Conservation (phyloP, 805 yeast species). For the Cyberlindnera mrakii region DNA sequence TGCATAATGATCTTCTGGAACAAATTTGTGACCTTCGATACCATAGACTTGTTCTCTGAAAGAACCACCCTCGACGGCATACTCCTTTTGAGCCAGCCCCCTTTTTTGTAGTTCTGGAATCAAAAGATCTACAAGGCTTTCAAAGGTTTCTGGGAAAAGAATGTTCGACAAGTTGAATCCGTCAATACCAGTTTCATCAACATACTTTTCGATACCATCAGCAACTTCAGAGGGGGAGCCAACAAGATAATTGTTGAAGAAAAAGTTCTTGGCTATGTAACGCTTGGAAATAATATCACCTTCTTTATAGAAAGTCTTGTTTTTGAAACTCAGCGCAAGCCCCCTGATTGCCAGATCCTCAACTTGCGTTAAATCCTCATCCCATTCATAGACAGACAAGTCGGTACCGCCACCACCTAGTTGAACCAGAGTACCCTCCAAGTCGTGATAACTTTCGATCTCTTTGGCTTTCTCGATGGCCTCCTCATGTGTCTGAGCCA, state of each 20-base stretch:
- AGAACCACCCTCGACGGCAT: slow-evolving; percentile 27
- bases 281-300: slow-evolving; percentile 26
- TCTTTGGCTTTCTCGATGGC: slow-evolving; percentile 33
- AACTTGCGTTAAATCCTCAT: slow-evolving; percentile 33
- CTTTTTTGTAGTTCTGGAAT: slow-evolving; percentile 30
- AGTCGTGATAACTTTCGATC: slow-evolving; percentile 28
- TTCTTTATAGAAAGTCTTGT: slow-evolving; percentile 16
- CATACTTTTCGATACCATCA: slow-evolving; percentile 35
- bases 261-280: slow-evolving; percentile 23
- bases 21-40: slow-evolving; percentile 19
- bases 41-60: slow-evolving; percentile 31
- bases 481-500: slow-evolving; percentile 35
- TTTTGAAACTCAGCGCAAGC: slow-evolving; percentile 24
- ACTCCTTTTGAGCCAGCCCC: slow-evolving; percentile 30
- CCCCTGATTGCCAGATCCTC: slow-evolving; percentile 30
- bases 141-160: slow-evolving; percentile 35
- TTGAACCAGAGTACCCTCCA: slow-evolving; percentile 37
- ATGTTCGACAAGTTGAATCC: slow-evolving; percentile 39
- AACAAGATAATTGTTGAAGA: slow-evolving; percentile 17
- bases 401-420: slow-evolving; percentile 43
- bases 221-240: slow-evolving; percentile 38
- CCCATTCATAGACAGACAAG: slow-evolving; percentile 40
- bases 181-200: slow-evolving; percentile 33
- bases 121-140: slow-evolving; percentile 32
- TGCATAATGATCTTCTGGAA: slow-evolving; percentile 20